Evolutionary conservation across 192 early-diverging fungal species (phyloP).

Genomic region (Coemansia reversa): DNA sequence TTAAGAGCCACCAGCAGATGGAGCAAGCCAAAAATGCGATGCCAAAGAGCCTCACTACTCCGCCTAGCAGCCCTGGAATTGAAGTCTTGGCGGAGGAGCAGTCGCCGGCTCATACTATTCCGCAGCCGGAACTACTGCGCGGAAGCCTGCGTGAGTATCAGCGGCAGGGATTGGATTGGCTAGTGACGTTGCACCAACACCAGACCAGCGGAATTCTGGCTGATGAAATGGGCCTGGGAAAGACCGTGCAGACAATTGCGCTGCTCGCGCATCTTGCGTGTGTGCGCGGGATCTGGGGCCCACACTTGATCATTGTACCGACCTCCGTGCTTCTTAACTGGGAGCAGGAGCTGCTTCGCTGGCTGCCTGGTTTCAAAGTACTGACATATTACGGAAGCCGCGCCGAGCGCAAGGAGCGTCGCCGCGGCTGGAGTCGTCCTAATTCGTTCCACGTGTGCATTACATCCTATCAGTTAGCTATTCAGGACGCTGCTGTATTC

Average conservation of each 20-base stretch:
- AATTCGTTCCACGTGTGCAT: conserved; percentile 80
- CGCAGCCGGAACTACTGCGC: conserved; percentile 61
- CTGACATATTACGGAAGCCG: conserved; percentile 70
- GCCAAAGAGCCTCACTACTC: neutral
- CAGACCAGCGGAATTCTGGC: conserved; percentile 89
- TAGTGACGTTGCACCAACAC: conserved; percentile 81
- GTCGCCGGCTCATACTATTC: neutral
- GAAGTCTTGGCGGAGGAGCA: conserved; percentile 8
- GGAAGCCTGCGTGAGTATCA: conserved; percentile 85
- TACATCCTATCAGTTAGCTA: conserved; percentile 70
- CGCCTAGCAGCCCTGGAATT: conserved; percentile 3
- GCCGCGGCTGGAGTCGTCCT: conserved; percentile 61
- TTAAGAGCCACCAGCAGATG: conserved; percentile 55
- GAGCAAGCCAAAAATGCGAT: conserved; percentile 2
- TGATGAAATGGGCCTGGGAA: conserved; percentile 94
- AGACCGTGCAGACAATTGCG: conserved; percentile 95
- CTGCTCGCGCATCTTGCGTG: conserved; percentile 82
- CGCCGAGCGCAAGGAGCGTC: conserved; percentile 51
- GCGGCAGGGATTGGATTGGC: conserved; percentile 86
- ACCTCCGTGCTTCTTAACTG: conserved; percentile 89
- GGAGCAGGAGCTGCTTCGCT: conserved; percentile 87
- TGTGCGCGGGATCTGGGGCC: conserved; percentile 74
- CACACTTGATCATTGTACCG: conserved; percentile 91
- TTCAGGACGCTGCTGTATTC: conserved; percentile 69
- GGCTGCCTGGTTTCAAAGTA: conserved; percentile 68